Evolutionary conservation across 1,284 basidiomycete genomes (phyloP).

Genomic region (Schizophyllum amplum): DNA sequence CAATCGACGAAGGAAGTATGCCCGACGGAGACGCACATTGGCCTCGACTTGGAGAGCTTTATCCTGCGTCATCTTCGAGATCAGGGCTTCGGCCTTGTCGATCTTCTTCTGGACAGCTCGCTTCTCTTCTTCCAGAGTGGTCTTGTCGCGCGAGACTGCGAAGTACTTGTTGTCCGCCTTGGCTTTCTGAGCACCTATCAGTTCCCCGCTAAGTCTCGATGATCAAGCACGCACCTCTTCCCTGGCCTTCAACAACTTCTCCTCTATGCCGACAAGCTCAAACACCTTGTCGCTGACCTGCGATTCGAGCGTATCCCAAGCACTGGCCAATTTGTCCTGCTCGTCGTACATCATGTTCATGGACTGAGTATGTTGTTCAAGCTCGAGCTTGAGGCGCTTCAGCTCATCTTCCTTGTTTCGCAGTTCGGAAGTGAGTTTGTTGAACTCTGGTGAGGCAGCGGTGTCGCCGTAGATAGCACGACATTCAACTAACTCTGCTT

Average conservation of each 20-base stretch:
- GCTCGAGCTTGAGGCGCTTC: conserved; percentile 45
- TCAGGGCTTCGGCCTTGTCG: conserved; percentile 2
- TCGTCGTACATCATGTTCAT: conserved; percentile 80
- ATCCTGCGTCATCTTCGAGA: not conserved
- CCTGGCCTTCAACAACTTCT: conserved; percentile 54
- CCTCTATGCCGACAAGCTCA: conserved; percentile 72
- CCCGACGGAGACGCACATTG: not conserved
- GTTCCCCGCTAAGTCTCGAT: too few relatives aligned
- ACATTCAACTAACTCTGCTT: conserved; percentile 48
- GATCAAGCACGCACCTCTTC: conserved; percentile 49
- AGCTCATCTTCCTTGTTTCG: conserved; percentile 58
- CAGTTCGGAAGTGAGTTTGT: conserved; percentile 46
- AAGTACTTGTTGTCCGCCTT: conserved; percentile 96
- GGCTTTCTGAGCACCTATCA: conserved; percentile 55
- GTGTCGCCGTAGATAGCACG: conserved; percentile 55
- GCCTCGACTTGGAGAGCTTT: not conserved
- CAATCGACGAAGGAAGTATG: not conserved
- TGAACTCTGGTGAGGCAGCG: conserved; percentile 40
- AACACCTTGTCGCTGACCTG: conserved; percentile 83
- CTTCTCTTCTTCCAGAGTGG: conserved; percentile 26
- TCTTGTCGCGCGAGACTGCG: conserved; percentile 80
- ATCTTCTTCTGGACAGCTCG: conserved; percentile 14
- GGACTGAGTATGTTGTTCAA: conserved; percentile 49
- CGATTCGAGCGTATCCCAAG: conserved; percentile 83
- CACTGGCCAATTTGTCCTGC: conserved; percentile 78